phyloP scores from a whole-genome alignment of 139 green algal species.

The Desmodesmus armatus region DNA sequence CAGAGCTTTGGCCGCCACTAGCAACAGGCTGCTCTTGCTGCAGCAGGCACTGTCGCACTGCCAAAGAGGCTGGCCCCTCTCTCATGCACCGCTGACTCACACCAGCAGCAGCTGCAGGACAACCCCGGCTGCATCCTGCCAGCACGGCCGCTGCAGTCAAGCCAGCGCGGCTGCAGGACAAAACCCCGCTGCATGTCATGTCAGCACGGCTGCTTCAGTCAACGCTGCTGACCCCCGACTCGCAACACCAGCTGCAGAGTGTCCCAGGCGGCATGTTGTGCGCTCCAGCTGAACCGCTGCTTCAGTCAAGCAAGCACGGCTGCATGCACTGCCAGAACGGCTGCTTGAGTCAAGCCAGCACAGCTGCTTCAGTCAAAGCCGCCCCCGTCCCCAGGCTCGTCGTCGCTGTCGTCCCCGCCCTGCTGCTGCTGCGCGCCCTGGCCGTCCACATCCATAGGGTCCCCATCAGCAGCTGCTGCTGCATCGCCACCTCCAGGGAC shows the following conservation, averaged over 20 bases:
- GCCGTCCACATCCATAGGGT: too few species aligned
- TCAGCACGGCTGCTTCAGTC: neutral
- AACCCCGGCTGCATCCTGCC: neutral
- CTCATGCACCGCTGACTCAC: neutral
- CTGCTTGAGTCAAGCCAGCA: too few species aligned
- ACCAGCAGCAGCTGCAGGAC: neutral
- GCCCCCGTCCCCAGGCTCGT: too few species aligned
- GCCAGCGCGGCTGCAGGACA: conserved; percentile 9
- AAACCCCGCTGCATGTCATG: neutral
- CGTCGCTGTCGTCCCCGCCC: too few species aligned
- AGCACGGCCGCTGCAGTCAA: conserved; percentile 11
- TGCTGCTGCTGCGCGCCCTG: too few species aligned
- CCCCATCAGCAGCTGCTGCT: conserved; percentile 7
- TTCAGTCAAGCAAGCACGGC: too few species aligned
- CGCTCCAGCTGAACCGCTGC: too few species aligned
- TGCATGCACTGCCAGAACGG: too few species aligned
- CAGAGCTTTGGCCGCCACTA: neutral
- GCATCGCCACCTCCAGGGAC: neutral
- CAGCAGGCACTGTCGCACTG: neutral
- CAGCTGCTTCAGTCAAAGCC: too few species aligned
- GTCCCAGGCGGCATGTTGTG: too few species aligned
- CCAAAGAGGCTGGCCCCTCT: neutral
- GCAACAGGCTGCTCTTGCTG: neutral
- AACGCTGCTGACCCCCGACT: too few species aligned
- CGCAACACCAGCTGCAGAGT: too few species aligned